Percentiles rank a stretch among this genome's conserved stretches.
These are phyloP conservation scores for Sarocladium kiliense DNA, from an alignment of 2,329 filamentous ascomycete species.

Conservation along the genomic window DNA sequence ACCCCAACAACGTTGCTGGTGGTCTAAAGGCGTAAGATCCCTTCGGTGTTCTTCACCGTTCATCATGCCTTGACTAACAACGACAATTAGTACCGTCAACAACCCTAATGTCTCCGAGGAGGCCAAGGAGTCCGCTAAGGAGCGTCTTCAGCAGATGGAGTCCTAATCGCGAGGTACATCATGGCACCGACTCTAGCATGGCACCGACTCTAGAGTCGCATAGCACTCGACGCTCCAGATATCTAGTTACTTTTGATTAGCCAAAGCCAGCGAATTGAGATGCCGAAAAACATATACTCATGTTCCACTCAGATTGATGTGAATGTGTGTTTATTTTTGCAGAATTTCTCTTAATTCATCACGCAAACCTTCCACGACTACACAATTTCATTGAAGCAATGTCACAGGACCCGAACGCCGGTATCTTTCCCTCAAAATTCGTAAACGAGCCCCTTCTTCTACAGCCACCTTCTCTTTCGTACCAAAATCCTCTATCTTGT, in stretches of 20 bases:
- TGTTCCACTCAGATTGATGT: not conserved
- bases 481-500: slow-evolving; percentile 20
- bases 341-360: not conserved
- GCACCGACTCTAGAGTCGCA: not conserved
- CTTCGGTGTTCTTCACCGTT: not conserved
- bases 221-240: not conserved
- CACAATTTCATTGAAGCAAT: too few species aligned
- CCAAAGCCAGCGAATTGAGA: slow-evolving; percentile 4
- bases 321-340: not conserved
- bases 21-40: slow-evolving; percentile 44
- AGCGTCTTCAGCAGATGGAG: slow-evolving; percentile 31
- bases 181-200: not conserved
- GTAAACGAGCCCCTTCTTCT: not conserved
- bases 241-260: slow-evolving; percentile 7
- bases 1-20: slow-evolving; percentile 47
- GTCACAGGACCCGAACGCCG: too few species aligned
- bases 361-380: too few species aligned
- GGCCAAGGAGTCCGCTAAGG: slow-evolving; percentile 50
- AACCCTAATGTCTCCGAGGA: slow-evolving; percentile 53
- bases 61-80: slow-evolving; percentile 18
- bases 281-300: not conserved
- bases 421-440: not conserved
- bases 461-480: not conserved
- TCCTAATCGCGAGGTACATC: not conserved
- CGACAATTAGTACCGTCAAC: slow-evolving; percentile 35